Evolutionary conservation across 2,329 filamentous ascomycete species (phyloP).

Genomic region (Orbilia blumenaviensis): DNA sequence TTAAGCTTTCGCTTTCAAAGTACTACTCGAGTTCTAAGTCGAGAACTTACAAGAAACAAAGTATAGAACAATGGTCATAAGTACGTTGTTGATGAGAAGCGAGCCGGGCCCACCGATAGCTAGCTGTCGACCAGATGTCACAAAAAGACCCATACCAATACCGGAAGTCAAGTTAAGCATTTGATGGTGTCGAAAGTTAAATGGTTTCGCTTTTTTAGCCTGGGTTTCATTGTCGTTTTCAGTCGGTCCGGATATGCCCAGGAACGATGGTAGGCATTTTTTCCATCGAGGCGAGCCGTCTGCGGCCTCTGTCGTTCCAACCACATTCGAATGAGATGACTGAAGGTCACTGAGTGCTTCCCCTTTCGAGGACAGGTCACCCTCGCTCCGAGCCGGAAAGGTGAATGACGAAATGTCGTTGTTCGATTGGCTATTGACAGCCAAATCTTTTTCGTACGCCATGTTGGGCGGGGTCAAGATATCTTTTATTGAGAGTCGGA

Average conservation of each 20-base stretch:
- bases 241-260: slow-evolving; percentile 11
- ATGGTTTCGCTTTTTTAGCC: slow-evolving; percentile 24
- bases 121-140: slow-evolving; percentile 70
- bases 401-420: slow-evolving; percentile 38
- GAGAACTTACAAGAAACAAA: slow-evolving; percentile 68
- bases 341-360: slow-evolving; percentile 33
- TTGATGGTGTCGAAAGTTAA: slow-evolving; percentile 68
- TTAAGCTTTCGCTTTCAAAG: not conserved
- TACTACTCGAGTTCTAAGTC: not conserved
- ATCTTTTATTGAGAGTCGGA: not conserved
- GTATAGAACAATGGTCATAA: slow-evolving; percentile 69
- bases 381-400: slow-evolving; percentile 16
- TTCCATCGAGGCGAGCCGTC: slow-evolving; percentile 24
- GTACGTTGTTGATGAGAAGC: slow-evolving; percentile 64
- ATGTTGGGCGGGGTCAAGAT: slow-evolving; percentile 20
- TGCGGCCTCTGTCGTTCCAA: slow-evolving; percentile 33
- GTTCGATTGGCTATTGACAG: not conserved
- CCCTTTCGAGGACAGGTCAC: slow-evolving; percentile 1
- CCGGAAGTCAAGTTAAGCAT: slow-evolving; percentile 73
- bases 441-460: slow-evolving; percentile 29
- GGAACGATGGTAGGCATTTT: slow-evolving; percentile 35
- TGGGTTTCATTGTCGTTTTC: not conserved
- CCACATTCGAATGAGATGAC: slow-evolving; percentile 46
- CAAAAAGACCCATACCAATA: slow-evolving; percentile 71
- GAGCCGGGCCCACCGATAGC: slow-evolving; percentile 70